These are phyloP conservation scores for Pseudogymnoascus sp. DNA, from an alignment of 2,329 filamentous ascomycete species.

Conservation along the genomic window DNA sequence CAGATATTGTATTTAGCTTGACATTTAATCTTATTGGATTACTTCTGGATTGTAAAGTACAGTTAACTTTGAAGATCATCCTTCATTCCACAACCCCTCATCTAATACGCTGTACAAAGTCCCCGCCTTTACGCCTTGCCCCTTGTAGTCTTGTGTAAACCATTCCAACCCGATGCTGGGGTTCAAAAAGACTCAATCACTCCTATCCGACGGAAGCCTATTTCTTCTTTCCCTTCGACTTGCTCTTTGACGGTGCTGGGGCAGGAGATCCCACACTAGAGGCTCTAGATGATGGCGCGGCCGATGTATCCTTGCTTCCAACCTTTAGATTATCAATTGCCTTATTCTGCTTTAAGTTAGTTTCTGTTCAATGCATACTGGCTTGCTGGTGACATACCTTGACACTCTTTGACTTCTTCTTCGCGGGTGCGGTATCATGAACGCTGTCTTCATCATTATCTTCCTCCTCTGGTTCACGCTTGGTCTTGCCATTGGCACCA, in stretches of 20 bases:
- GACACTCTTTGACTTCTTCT: conserved; percentile 90
- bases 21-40: neutral
- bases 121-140: conserved; percentile 3
- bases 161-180: neutral
- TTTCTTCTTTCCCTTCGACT: conserved; percentile 4
- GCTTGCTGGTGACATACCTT: conserved; percentile 52
- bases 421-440: conserved; percentile 72
- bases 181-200: neutral
- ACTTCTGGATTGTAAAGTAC: conserved; percentile 3
- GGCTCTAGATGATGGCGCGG: conserved; percentile 66
- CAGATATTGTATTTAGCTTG: neutral
- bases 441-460: conserved; percentile 78
- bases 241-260: conserved; percentile 37
- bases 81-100: neutral
- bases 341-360: conserved; percentile 62
- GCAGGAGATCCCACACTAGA: conserved; percentile 77
- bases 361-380: neutral
- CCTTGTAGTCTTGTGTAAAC: neutral
- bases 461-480: conserved; percentile 71
- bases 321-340: conserved; percentile 80
- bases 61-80: neutral
- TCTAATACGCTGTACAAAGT: conserved; percentile 3
- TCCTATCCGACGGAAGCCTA: neutral
- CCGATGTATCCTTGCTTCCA: conserved; percentile 67
- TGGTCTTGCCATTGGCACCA: conserved; percentile 57